Evolutionary conservation across 345 rosid species (phyloP), one percentile per base, ranked within the genome.

Genomic region (Populus nigra): DNA sequence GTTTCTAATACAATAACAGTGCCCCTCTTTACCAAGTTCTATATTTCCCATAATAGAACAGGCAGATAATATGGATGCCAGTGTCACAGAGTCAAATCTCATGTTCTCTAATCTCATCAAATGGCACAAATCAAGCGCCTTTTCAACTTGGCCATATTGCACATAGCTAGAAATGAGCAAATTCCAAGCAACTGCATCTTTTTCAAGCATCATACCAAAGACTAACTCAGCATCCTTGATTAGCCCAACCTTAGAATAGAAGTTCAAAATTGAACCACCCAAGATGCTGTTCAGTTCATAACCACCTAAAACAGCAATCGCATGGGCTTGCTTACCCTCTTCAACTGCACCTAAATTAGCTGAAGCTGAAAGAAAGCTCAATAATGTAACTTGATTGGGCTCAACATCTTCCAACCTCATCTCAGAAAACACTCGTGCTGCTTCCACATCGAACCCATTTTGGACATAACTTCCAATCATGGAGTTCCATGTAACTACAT

Each of bases 151-250:
- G 35, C 88, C 86, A 43, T 78, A 68, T 66, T 73, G 89, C 79
- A 91, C 87, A 81, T 88, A 91, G 68, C 88, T 81, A 25, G 92
- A 88, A 53, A 93, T 84, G n/a, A 93, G 82, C 80, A 93, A 78
- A 88, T 93, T 93, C 97, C 98, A 93, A 33, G 91, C 89, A 11
- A 92, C 95, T 33, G 81, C 87, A 84, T 93, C 98, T 47, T 84
- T 91, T 23, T 77, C 89, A 31, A 76, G 5, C 83, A 91, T 87
- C 45, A 83, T 83, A 81, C 77, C 67, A 68, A 92, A 92, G 29
- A 87, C 82, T 78, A 87, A 79, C 88, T 92, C 88, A 20, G 93
- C 93, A 80, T 89, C 88, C 83, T 86, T 90, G 16, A 92, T 74
- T 85, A 88, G 84, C 33, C 95, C 91, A 78, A 89, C 86, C 81